Base-by-base conservation (phyloP, 2,329 filamentous ascomycete genomes). In the Trichoderma sp. region DNA sequence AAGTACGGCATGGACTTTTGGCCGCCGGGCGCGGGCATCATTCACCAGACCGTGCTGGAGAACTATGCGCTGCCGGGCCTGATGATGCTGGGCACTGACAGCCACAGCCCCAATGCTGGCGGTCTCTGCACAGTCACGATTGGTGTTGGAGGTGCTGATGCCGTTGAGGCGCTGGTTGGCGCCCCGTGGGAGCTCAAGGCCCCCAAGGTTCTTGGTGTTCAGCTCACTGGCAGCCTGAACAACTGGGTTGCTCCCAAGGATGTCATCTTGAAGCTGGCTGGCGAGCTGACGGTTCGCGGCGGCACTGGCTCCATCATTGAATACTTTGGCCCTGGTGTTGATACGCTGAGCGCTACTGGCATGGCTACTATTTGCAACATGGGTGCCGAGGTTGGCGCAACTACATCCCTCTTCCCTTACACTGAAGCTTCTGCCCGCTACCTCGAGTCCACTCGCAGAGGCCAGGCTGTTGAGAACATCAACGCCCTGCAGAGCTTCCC, bases 81-180 rank as follows among this genome's bases (percentile, higher is more conserved):
- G 74, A 97, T 99, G 94, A 98, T 99, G 94, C 87, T 99, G 51
- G 96, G 96, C 68, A 99, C 96, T 34, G 96, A 99, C 81, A 97
- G 93, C 76, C 96, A 99, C 81, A 97, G 94, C 56, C 96, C 96
- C 54, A 99, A 98, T 77, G 96, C 93, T n/a, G 96, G 96, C 75
- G 96, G 96, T 69, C 84, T 98, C 66, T 94, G 92, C 74, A 94
- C 93, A 4, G 93, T 97, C 75, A 96, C 96, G 10, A 98, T 99
- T 78, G 96, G 96, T 79, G 96, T 99, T 39, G 96, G 96, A 77
- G 96, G 96, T 76, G 96, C 96, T 28, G 96, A 99, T 81, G 96
- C 96, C 28, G 96, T 99, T 2, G 96, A 99, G 82, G 96, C 95
- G 8, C 87, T 99, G 51, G 96, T 97, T 2, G 94, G 97, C 77